A percentile compares a stretch with the other conserved stretches of the same genome.
These are phyloP conservation scores for Eucalyptus curtisii DNA, from an alignment of 345 rosid genomes.

Conservation along the genomic window DNA sequence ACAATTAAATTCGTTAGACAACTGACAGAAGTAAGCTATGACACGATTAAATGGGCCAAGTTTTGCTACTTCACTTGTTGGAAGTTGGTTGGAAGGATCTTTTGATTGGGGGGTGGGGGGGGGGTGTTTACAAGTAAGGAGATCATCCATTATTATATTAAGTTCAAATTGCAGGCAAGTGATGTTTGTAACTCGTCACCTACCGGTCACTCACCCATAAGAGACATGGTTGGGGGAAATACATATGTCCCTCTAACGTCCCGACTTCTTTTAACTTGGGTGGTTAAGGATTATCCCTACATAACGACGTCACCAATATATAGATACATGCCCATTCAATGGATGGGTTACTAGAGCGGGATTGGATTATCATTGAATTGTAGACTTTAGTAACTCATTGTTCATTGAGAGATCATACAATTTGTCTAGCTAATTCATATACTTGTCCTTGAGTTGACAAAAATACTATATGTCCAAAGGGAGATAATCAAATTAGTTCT, in stretches of 20 bases:
- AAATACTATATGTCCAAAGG: background rate
- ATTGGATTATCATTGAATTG: too few species aligned
- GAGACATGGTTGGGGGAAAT: background rate
- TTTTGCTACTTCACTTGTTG: background rate
- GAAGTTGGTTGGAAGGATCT: background rate
- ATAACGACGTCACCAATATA: accelerated
- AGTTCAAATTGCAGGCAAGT: background rate
- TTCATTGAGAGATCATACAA: background rate
- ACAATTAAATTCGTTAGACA: background rate
- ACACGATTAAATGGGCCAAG: background rate
- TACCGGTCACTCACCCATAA: background rate
- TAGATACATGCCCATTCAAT: background rate
- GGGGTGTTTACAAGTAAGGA: background rate
- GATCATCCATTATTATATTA: background rate
- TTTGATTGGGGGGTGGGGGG: background rate
- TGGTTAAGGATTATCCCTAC: background rate
- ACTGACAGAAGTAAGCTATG: background rate
- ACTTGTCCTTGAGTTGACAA: background rate
- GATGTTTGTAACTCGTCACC: background rate
- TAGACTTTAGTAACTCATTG: background rate
- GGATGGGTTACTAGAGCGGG: background rate
- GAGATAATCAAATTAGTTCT: too few species aligned
- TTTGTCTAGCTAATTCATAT: too few species aligned
- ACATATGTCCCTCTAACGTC: background rate
- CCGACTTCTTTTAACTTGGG: background rate